Percentiles rank a stretch among this genome's conserved stretches.
Evolutionary conservation across 2,329 filamentous ascomycete species (phyloP).

Genomic region (Venturia carpophila): DNA sequence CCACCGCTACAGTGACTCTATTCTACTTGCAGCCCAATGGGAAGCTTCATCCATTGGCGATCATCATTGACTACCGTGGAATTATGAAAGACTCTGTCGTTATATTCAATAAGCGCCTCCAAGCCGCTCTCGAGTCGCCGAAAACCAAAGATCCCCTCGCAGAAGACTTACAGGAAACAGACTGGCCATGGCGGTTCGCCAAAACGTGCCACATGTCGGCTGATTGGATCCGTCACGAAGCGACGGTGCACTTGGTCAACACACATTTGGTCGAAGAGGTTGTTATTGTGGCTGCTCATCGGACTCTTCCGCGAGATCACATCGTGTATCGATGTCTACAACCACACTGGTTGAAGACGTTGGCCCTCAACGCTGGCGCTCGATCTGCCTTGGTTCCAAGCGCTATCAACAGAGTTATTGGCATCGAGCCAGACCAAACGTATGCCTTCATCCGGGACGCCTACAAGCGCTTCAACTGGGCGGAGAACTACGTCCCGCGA

Average conservation of each 20-base stretch:
- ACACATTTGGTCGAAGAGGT: conserved; percentile 44
- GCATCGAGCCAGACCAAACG: conserved; percentile 33
- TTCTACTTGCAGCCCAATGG: conserved; percentile 40
- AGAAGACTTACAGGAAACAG: conserved; percentile 29
- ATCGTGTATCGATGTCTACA: conserved; percentile 38
- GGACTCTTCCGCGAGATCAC: conserved; percentile 37
- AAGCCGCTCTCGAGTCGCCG: conserved; percentile 26
- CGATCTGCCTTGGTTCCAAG: conserved; percentile 39
- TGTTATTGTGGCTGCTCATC: conserved; percentile 41
- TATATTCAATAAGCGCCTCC: conserved; percentile 43
- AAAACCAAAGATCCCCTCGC: background rate
- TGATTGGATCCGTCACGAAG: conserved; percentile 44
- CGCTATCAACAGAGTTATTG: conserved; percentile 38
- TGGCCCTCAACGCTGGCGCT: conserved; percentile 43
- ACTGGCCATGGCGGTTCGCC: conserved; percentile 48
- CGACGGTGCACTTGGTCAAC: conserved; percentile 40
- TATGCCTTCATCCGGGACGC: conserved; percentile 32
- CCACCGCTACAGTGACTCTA: conserved; percentile 37
- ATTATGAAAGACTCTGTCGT: conserved; percentile 39
- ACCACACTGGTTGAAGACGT: conserved; percentile 45
- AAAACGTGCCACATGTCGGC: conserved; percentile 43
- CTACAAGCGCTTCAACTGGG: conserved; percentile 37
- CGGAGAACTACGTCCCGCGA: conserved; percentile 39
- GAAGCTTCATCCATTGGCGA: conserved; percentile 42
- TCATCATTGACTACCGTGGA: conserved; percentile 41